Percentiles rank a stretch among this genome's conserved stretches.
Evolutionary conservation across 805 yeast species (phyloP).

Genomic region (Vanderwaltozyma tropicalis): DNA sequence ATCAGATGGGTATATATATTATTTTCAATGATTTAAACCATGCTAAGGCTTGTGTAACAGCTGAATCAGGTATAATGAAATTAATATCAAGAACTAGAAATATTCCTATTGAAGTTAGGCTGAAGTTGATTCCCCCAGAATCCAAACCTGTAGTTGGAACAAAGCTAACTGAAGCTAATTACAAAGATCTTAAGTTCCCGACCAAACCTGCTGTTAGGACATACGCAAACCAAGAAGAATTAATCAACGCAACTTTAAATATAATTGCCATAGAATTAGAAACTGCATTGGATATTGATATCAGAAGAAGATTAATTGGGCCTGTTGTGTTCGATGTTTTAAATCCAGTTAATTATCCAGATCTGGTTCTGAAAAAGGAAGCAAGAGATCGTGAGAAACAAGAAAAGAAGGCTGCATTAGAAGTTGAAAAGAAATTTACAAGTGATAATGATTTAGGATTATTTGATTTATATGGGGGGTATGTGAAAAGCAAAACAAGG

Average conservation of each 20-base stretch:
- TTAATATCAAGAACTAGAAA: conserved; percentile 16
- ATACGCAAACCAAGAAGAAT: conserved; percentile 23
- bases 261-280: conserved; percentile 55
- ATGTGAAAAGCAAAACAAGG: conserved; percentile 2
- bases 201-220: conserved; percentile 4
- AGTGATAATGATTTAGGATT: conserved; percentile 28
- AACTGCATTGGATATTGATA: conserved; percentile 53
- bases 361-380: conserved; percentile 30
- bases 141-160: neutral
- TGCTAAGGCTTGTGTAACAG: conserved; percentile 18
- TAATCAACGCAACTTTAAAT: conserved; percentile 49
- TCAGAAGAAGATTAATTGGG: conserved; percentile 61
- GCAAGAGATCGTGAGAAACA: conserved; percentile 19
- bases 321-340: conserved; percentile 55
- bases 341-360: conserved; percentile 49
- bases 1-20: conserved; percentile 55
- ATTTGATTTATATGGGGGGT: conserved; percentile 25
- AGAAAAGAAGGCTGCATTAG: conserved; percentile 5
- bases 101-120: conserved; percentile 16
- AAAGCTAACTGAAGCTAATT: too few species aligned
- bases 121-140: conserved; percentile 14
- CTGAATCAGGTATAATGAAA: conserved; percentile 18
- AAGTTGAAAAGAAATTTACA: conserved; percentile 15
- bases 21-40: conserved; percentile 43
- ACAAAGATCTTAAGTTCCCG: conserved; percentile 1